Evolutionary conservation across 371 early-diverging fungal genomes (phyloP), one percentile per base, ranked within the genome.

Genomic region (Mortierella sp.): DNA sequence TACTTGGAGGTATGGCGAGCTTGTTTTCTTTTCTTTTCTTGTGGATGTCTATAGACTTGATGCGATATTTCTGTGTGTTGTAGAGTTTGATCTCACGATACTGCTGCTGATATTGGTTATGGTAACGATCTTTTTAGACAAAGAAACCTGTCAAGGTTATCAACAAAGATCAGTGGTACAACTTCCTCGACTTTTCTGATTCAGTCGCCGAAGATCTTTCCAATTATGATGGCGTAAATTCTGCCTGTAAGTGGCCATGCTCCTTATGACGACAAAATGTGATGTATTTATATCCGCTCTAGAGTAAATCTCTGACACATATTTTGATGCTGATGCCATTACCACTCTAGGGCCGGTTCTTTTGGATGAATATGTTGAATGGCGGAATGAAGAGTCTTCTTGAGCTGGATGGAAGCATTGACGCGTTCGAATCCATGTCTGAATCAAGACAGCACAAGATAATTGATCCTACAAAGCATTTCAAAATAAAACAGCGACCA

Each of bases 111-210:
- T 30, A 4, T 4, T 30, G 30, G 4, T 30, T 30, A 30, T 30
- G 30, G 30, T n/a, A n/a, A n/a, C n/a, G n/a, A n/a, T n/a, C n/a
- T n/a, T 40, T 40, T 9, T 47, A 89, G 66, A 88, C 88, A 63
- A 86, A 83, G 72, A 73, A 81, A 24, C 91, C 91, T 1, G 91
- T 92, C 43, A 88, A 88, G 54, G 94, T 91, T 20, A 89, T 94
- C 72, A 94, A 91, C 73, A 83, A 86, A 66, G 94, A 94, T 68
- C 94, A 94, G 68, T 94, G 94, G 94, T 87, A 86, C 66, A 91
- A 87, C 66, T 92, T 91, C 68, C 83, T 87, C 20, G 94, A 92
- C n/a, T 94, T 94, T 84, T 83, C 86, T 5, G 84, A 81, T 10
- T 83, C 86, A 1, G 85, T 92, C 1, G 63, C 83, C 1, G 84